Evolutionary conservation across 2,329 filamentous ascomycete species (phyloP), one percentile per base, ranked within the genome.

Genomic region (Fusarium falciforme): DNA sequence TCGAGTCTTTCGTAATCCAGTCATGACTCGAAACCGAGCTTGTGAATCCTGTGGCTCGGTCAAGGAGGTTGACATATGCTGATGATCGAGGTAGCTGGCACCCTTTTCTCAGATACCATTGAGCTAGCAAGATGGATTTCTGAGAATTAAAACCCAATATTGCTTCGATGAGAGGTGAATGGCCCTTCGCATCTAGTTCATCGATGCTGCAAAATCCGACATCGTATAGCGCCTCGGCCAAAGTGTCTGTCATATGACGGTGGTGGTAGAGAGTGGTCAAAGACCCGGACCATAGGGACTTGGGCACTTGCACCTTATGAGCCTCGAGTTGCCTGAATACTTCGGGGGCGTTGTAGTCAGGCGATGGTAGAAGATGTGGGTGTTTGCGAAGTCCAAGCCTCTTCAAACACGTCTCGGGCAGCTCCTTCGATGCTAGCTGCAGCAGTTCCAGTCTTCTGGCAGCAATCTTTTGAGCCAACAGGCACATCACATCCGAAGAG

Each of bases 141-240:
- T 5, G 1, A 10, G 10, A 3, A 8, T 2, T 1, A 9, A 20
- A 33, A 4, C 2, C 0, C 5, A 8, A 33, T 0, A 20, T 12
- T 6, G 5, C 11, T 11, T 17, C 11, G 3, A 64, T 1, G 5
- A 64, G 29, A 6, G 62, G 62, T 5, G 62, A 47, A 25, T 6
- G 0, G 8, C 22, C 38, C 2, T 27, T 1, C 1, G 16, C 14
- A n/a, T 64, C 62, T 5, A 2, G 29, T 5, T 35, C 44, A 14
- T 64, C 20, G 4, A 64, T 22, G 5, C 31, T 33, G n/a, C 8
- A 10, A 33, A 64, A 64, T 4, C 62, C 62, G 5, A 8, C 38
- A n/a, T 47, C n/a, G n/a, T n/a, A n/a, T n/a, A n/a, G n/a, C n/a
- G n/a, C n/a, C n/a, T n/a, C n/a, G n/a, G n/a, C n/a, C n/a, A n/a